Evolutionary conservation across 1,139 yeast genomes (phyloP).

Genomic region (Nakaseomyces uthaithaninus): DNA sequence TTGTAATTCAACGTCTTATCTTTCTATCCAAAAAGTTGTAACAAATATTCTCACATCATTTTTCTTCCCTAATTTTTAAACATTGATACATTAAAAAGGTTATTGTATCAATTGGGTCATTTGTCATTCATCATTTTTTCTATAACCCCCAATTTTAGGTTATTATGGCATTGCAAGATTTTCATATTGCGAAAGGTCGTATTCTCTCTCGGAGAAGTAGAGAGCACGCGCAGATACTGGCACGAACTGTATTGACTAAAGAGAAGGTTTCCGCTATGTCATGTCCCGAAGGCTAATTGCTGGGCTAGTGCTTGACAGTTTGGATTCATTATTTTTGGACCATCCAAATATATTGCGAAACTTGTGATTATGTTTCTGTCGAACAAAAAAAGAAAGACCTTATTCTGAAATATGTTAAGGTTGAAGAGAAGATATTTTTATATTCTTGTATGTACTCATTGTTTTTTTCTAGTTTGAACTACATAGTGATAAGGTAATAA

Average conservation of each 20-base stretch:
- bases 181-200: too few species aligned
- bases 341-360: too few species aligned
- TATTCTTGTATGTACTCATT: conserved; percentile 1
- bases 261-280: too few species aligned
- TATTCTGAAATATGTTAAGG: not conserved
- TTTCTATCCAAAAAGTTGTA: not conserved
- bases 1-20: not conserved
- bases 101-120: not conserved
- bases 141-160: not conserved
- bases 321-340: too few species aligned
- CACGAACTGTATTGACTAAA: too few species aligned
- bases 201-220: too few species aligned
- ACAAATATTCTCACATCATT: conserved; percentile 5
- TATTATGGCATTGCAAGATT: not conserved
- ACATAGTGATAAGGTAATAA: not conserved
- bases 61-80: not conserved
- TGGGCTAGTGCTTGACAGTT: too few species aligned
- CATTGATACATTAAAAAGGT: conserved; percentile 3
- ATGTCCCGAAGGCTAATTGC: too few species aligned
- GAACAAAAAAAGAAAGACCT: too few species aligned
- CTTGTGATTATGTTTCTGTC: too few species aligned
- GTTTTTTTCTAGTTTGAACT: not conserved
- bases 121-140: not conserved
- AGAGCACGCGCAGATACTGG: too few species aligned
- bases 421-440: not conserved